These are phyloP conservation scores for Kwoniella pini DNA, from an alignment of 768 basidiomycete species.

Conservation along the genomic window DNA sequence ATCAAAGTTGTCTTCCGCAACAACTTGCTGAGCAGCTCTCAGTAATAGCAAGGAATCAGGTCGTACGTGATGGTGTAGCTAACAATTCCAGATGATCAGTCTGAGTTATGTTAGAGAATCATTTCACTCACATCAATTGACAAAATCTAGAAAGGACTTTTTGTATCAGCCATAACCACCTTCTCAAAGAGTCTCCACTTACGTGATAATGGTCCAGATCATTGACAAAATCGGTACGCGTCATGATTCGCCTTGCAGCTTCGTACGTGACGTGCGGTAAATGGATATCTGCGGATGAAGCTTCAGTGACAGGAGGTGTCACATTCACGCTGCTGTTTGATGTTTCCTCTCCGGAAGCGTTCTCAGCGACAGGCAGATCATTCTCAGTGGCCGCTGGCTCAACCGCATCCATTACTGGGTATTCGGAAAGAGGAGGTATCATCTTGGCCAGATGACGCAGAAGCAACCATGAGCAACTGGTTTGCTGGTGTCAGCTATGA, in stretches of 20 bases:
- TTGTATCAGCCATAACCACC: slow-evolving; percentile 55
- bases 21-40: slow-evolving; percentile 70
- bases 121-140: slow-evolving; percentile 79
- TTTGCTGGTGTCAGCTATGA: not conserved
- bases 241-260: slow-evolving; percentile 77
- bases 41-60: slow-evolving; percentile 78
- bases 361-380: slow-evolving; percentile 16
- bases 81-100: slow-evolving; percentile 6
- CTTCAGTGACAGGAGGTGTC: slow-evolving; percentile 64
- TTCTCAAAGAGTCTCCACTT: slow-evolving; percentile 26
- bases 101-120: slow-evolving; percentile 31
- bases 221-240: slow-evolving; percentile 77
- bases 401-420: not conserved
- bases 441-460: slow-evolving; percentile 68
- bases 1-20: slow-evolving; percentile 74
- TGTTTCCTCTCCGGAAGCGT: slow-evolving; percentile 16
- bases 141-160: slow-evolving; percentile 69
- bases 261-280: slow-evolving; percentile 58
- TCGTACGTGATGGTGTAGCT: slow-evolving; percentile 73
- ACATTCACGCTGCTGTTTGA: slow-evolving; percentile 58
- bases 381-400: not conserved
- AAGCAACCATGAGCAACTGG: slow-evolving; percentile 75
- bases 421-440: slow-evolving; percentile 19
- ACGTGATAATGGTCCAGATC: slow-evolving; percentile 58
- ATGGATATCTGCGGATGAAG: slow-evolving; percentile 19